These are phyloP conservation scores for Jacaranda copaia DNA, from an alignment of 257 asterid species.

Conservation along the genomic window DNA sequence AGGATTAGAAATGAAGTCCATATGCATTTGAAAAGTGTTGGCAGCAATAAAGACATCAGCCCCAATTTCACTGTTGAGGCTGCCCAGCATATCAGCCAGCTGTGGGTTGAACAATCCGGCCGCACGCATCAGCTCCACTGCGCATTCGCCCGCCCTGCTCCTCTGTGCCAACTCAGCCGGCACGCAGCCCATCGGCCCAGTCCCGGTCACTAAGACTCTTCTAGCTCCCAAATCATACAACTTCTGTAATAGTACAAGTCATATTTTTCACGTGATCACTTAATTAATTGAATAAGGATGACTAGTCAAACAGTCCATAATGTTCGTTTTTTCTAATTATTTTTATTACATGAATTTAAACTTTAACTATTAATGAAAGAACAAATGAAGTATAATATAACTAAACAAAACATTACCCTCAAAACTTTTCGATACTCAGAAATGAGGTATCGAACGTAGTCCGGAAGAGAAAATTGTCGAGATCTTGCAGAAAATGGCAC, in stretches of 20 bases:
- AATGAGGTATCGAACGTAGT: conserved; percentile 65
- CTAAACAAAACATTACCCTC: conserved; percentile 41
- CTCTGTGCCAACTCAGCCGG: conserved; percentile 85
- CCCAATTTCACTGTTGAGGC: conserved; percentile 60
- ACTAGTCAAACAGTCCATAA: no score
- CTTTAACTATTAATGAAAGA: not conserved
- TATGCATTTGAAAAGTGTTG: conserved; percentile 58
- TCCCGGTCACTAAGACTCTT: conserved; percentile 76
- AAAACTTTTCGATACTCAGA: conserved; percentile 77
- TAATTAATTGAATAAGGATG: no score
- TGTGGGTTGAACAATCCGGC: conserved; percentile 73
- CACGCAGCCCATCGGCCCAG: conserved; percentile 87
- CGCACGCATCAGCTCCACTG: conserved; percentile 65
- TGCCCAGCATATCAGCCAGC: conserved; percentile 50
- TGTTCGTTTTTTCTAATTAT: no score
- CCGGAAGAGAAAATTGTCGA: conserved; percentile 71
- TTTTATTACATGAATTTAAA: not conserved
- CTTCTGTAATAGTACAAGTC: conserved; percentile 46
- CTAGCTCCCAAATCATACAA: conserved; percentile 72
- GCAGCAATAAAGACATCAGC: conserved; percentile 71
- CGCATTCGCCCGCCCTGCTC: conserved; percentile 69
- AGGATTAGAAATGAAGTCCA: conserved; percentile 68
- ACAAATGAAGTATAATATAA: not conserved
- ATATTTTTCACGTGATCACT: not conserved
- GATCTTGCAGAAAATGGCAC: conserved; percentile 88